These are phyloP conservation scores for Entomophthora muscae DNA, from an alignment of 371 early-diverging fungal genomes.

Conservation along the genomic window DNA sequence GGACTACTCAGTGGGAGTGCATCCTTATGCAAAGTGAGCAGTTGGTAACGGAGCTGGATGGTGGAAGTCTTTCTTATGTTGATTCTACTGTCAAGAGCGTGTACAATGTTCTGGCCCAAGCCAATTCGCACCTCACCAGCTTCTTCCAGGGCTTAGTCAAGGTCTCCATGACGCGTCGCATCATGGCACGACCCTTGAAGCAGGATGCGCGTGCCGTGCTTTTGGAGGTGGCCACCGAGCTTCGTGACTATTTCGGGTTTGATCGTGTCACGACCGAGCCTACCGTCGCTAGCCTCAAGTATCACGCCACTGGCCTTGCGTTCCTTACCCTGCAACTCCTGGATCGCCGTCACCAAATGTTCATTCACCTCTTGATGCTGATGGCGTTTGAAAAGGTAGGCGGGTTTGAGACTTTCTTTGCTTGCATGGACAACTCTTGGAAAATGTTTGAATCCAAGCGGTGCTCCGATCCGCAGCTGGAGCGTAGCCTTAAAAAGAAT, in stretches of 20 bases:
- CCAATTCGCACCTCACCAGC: slow-evolving; percentile 27
- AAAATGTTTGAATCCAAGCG: neutral
- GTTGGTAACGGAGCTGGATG: neutral
- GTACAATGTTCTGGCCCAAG: neutral
- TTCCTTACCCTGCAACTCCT: slow-evolving; percentile 23
- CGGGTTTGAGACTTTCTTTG: slow-evolving; percentile 23
- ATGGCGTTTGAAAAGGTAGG: slow-evolving; percentile 41
- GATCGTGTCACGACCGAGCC: neutral
- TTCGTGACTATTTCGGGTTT: neutral
- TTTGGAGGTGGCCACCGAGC: neutral
- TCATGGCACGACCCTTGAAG: neutral
- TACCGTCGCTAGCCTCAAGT: slow-evolving; percentile 19
- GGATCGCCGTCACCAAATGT: slow-evolving; percentile 36
- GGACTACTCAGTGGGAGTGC: neutral
- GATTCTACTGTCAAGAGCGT: neutral
- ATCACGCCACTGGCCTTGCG: slow-evolving; percentile 26
- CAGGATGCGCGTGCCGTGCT: neutral
- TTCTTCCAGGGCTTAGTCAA: slow-evolving; percentile 38
- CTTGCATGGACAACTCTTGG: neutral
- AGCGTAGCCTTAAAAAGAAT: neutral
- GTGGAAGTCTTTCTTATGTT: neutral
- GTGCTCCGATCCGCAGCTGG: neutral
- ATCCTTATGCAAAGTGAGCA: neutral
- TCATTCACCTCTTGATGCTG: slow-evolving; percentile 49
- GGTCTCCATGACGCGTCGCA: neutral